Evolutionary conservation across 2,329 filamentous ascomycete species (phyloP), one percentile per base, ranked within the genome.

Genomic region (Fusarium torreyae): DNA sequence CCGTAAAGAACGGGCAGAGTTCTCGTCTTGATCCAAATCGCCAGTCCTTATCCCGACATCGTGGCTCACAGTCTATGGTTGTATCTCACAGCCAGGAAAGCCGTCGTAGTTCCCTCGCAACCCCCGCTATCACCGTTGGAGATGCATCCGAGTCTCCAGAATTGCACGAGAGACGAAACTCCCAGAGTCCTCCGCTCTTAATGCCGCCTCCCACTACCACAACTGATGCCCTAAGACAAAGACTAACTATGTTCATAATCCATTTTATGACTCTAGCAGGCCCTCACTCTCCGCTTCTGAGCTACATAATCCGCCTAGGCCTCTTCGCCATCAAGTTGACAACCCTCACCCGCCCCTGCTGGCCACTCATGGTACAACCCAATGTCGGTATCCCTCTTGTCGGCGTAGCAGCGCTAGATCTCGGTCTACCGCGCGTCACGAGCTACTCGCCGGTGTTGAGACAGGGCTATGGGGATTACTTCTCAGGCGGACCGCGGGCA

Each of bases 291-390:
- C 73, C 66, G 69, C 50, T 76, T 9, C 34, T 79, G 8, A 66
- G 74, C 74, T 78, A 77, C 77, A 79, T 49, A 54, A 81, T 7
- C 20, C 90, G 90, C 48, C 79, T 93, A 4, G 72, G 78, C 1
- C 71, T 94, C 2, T 94, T 97, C 72, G 77, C 91, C 7, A 69
- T 86, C 50, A 97, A 97, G 78, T 80, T 94, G 10, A 80, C 86
- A 14, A 88, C 88, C 0, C 79, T 96, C 11, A 84, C 87, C 4
- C 84, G 86, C 46, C 87, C 91, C 1, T 97, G 94, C 77, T 89
- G 88, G 76, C 94, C 94, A 0, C 89, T 90, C 59, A 88, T 89
- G 43, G 84, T 88, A n/a, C 90, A 86, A 44, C 82, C 88, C 8
- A 87, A 87, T 77, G 80, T 94, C 6, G 84, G 89, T 6, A 89